These are phyloP conservation scores for Pythium vanterpoolii DNA, from an alignment of 352 stramenopile species.

Conservation along the genomic window DNA sequence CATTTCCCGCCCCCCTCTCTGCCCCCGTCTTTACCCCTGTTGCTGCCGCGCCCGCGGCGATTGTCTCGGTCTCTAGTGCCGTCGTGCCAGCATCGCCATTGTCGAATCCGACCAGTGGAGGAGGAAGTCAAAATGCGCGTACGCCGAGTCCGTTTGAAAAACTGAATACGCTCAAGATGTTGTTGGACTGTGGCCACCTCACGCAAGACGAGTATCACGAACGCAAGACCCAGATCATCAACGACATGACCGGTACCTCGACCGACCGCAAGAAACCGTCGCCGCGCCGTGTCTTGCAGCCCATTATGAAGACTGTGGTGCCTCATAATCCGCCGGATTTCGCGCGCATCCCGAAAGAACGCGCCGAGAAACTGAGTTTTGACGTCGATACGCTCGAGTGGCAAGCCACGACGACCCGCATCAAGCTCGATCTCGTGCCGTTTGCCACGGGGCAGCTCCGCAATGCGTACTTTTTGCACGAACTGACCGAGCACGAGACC, in stretches of 20 bases:
- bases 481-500: slow-evolving; percentile 29
- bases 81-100: slow-evolving; percentile 1
- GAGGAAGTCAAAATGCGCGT: not conserved
- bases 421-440: slow-evolving; percentile 76
- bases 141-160: slow-evolving; percentile 75
- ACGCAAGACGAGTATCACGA: slow-evolving; percentile 79
- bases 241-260: slow-evolving; percentile 82
- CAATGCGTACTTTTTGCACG: slow-evolving; percentile 78
- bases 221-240: slow-evolving; percentile 85
- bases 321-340: slow-evolving; percentile 75
- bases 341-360: slow-evolving; percentile 45
- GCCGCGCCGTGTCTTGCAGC: slow-evolving; percentile 42
- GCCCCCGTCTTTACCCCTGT: not conserved
- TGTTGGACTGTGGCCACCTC: slow-evolving; percentile 75
- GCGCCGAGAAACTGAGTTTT: slow-evolving; percentile 80
- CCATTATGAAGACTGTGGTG: slow-evolving; percentile 79
- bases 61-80: slow-evolving; percentile 1
- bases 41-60: not conserved
- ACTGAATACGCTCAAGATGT: slow-evolving; percentile 80
- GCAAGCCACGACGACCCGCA: slow-evolving; percentile 49
- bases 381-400: slow-evolving; percentile 82
- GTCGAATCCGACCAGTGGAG: not conserved
- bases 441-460: slow-evolving; percentile 80
- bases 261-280: slow-evolving; percentile 59
- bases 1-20: no score